Conservation (phyloP, 2,329 filamentous ascomycete species). For the Penicillium sp. region DNA sequence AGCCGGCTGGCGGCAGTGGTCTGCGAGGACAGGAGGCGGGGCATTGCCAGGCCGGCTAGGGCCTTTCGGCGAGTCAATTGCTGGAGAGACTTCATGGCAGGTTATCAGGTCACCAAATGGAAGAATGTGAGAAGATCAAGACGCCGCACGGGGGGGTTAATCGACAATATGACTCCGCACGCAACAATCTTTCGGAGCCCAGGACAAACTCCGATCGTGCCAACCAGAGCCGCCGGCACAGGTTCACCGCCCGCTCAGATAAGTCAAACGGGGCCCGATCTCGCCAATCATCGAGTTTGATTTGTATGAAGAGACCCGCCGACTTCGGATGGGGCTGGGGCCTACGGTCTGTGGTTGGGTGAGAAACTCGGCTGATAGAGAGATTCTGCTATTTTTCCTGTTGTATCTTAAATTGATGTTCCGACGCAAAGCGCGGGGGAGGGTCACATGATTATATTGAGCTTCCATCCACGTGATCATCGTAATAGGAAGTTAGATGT, state of each 20-base stretch:
- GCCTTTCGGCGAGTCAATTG: constrained; percentile 36
- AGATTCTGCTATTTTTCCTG: neutral
- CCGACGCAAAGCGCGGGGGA: constrained; percentile 12
- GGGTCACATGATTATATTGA: constrained; percentile 5
- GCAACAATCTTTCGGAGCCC: constrained; percentile 21
- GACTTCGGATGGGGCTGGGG: constrained; percentile 20
- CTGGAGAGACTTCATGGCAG: constrained; percentile 36
- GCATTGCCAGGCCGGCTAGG: constrained; percentile 24
- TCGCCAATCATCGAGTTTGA: constrained; percentile 12
- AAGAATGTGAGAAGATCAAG: neutral
- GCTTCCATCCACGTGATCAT: neutral
- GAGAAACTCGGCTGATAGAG: neutral
- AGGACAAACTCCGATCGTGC: constrained; percentile 28
- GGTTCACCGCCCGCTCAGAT: constrained; percentile 15
- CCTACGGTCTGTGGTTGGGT: neutral
- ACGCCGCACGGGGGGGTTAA: constrained; percentile 15
- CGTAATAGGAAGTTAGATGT: constrained; percentile 3
- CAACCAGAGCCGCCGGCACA: constrained; percentile 1
- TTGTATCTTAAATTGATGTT: neutral
- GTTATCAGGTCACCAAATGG: constrained; percentile 2
- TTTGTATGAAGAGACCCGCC: constrained; percentile 9
- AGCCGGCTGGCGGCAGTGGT: constrained; percentile 32
- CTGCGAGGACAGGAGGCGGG: constrained; percentile 26
- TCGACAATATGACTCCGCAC: constrained; percentile 24
- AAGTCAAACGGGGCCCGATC: constrained; percentile 3